Conservation (phyloP, 345 rosid genomes). For the Sapria himalayana region DNA sequence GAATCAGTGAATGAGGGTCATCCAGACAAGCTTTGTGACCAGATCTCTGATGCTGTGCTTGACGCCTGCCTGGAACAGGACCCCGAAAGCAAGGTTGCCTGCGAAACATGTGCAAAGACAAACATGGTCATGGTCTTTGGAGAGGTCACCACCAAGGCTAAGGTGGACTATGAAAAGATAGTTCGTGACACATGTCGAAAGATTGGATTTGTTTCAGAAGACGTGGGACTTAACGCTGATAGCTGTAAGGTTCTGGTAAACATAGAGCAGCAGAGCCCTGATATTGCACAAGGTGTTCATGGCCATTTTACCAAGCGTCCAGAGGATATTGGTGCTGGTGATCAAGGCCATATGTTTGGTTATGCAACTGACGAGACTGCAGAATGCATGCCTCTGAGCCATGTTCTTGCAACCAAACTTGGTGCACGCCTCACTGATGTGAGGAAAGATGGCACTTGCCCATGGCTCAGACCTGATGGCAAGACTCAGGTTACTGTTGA, state of each 20-base stretch:
- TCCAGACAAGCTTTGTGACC: conserved; percentile 66
- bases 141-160: conserved; percentile 51
- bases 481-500: conserved; percentile 42
- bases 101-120: conserved; percentile 61
- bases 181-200: conserved; percentile 51
- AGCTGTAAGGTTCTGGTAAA: conserved; percentile 46
- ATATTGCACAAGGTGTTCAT: conserved; percentile 54
- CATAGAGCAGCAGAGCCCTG: conserved; percentile 61
- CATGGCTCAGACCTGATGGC: conserved; percentile 50
- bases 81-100: conserved; percentile 58
- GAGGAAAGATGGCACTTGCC: conserved; percentile 49
- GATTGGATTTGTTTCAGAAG: conserved; percentile 35
- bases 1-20: conserved; percentile 69
- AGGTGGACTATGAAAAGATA: conserved; percentile 44
- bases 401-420: conserved; percentile 51
- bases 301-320: conserved; percentile 48
- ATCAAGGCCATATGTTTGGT: conserved; percentile 63
- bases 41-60: conserved; percentile 49
- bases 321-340: conserved; percentile 60
- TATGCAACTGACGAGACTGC: conserved; percentile 63
- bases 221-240: conserved; percentile 51
- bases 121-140: conserved; percentile 73
- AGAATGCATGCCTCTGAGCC: conserved; percentile 55
- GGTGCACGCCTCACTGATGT: conserved; percentile 63
- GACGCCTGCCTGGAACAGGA: conserved; percentile 51